Conservation (phyloP, 2,329 filamentous ascomycete genomes). For the Aquanectria penicillioides region DNA sequence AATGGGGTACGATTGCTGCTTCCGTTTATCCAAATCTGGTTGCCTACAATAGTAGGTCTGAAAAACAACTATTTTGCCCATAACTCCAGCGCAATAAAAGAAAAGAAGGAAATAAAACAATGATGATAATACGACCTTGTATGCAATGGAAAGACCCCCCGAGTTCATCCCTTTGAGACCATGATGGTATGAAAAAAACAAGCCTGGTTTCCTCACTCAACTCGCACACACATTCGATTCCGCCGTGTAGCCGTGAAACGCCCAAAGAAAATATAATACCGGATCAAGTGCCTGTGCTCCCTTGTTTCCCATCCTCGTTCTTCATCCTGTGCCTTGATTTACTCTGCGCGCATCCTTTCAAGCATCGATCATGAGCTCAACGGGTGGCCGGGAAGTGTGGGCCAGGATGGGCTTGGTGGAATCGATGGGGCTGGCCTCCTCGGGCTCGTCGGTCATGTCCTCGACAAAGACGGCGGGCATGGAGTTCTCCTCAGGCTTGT, state of each 20-base stretch:
- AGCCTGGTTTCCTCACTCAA: too few relatives aligned
- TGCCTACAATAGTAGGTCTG: conserved; percentile 6
- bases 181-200: conserved; percentile 14
- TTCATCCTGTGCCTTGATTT: background rate
- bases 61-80: conserved; percentile 30
- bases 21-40: too few relatives aligned
- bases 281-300: background rate
- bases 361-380: conserved; percentile 69
- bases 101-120: conserved; percentile 21
- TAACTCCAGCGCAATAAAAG: conserved; percentile 32
- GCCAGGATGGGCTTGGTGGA: conserved; percentile 61
- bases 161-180: conserved; percentile 2
- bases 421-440: conserved; percentile 55
- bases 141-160: conserved; percentile 4
- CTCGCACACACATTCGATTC: too few relatives aligned
- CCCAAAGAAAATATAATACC: too few relatives aligned
- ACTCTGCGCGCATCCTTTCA: conserved; percentile 27
- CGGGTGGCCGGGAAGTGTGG: conserved; percentile 70
- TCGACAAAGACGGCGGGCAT: conserved; percentile 74
- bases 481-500: conserved; percentile 66
- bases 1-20: background rate
- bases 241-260: conserved; percentile 28
- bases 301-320: background rate
- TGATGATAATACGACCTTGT: conserved; percentile 6
- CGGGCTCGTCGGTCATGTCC: conserved; percentile 70